Evolutionary conservation across 2,329 filamentous ascomycete species (phyloP), one percentile per base, ranked within the genome.

Genomic region (Calonectria hongkongensis): DNA sequence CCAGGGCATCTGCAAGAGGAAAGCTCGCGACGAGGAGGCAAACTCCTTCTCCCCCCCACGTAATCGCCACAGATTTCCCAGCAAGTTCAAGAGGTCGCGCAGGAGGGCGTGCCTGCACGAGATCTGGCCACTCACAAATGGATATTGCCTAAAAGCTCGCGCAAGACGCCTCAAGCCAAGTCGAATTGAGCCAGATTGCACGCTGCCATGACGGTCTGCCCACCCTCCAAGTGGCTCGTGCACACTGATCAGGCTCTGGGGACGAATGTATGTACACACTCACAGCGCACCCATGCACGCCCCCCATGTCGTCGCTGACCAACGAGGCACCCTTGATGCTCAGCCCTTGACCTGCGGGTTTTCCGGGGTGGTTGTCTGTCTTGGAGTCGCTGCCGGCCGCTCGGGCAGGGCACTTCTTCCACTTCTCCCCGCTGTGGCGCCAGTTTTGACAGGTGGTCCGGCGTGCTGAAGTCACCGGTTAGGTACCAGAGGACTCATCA

Each of bases 381-480:
- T 51, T 56, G 25, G 68, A 64, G 71, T 75, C 74, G 75, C 73
- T 74, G 74, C 73, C 68, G 72, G 69, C 66, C 68, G 33, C 41
- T 68, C 62, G 70, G 68, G 76, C 72, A 76, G 79, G 73, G 78
- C 71, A 72, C 68, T 76, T 79, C 70, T 78, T 78, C 68, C 72
- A 73, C 48, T 76, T 70, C 71, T 73, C 76, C 77, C 78, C 78
- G 78, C 72, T 71, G 74, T 79, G 78, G 76, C 69, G 75, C 74
- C 58, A 76, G 79, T 72, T 68, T 73, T 80, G 79, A 80, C 79
- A 80, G 74, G 72, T 74, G 79, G 75, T 76, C 75, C 78, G 76
- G 77, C 73, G 72, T 69, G 75, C 74, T 75, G 70, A 68, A 71
- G 70, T 65, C 70, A 70, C 66, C 58, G 43, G 43, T 67, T 62